Conservation (phyloP, 371 early-diverging fungal genomes). For the Haplosporangium sp. region DNA sequence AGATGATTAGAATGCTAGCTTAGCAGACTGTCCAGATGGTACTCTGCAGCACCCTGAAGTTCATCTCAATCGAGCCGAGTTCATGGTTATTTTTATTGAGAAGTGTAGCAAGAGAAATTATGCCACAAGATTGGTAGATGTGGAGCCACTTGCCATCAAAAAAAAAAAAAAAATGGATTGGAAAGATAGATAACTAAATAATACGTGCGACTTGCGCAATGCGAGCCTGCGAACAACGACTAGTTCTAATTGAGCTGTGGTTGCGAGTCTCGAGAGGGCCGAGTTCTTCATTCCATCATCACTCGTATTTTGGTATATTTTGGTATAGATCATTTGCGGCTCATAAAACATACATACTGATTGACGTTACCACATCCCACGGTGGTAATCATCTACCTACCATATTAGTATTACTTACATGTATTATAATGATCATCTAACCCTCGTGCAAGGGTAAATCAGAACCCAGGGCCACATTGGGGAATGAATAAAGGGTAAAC, state of each 20-base stretch:
- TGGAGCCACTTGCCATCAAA: neutral
- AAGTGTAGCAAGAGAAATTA: constrained; percentile 34
- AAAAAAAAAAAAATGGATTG: neutral
- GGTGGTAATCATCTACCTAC: neutral
- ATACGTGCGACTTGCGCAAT: neutral
- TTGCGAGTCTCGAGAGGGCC: neutral
- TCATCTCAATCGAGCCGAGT: constrained; percentile 53
- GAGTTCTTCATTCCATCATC: constrained; percentile 23
- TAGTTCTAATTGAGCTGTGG: neutral
- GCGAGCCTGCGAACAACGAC: neutral
- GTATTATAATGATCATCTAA: neutral
- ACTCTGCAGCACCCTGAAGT: constrained; percentile 58
- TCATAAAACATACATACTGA: neutral
- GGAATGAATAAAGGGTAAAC: neutral
- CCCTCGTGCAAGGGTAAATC: constrained; percentile 13
- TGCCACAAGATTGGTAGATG: neutral
- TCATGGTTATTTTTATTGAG: constrained; percentile 28
- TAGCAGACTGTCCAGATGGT: constrained; percentile 52
- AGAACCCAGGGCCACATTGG: constrained; percentile 15
- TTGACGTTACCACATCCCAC: neutral
- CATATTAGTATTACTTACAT: neutral
- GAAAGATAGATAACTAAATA: neutral
- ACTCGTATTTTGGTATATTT: constrained; percentile 13
- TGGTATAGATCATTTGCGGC: neutral
- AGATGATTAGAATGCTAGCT: constrained; percentile 40